These are phyloP conservation scores for Penicillium longicatenatum DNA, from an alignment of 495 filamentous ascomycete genomes.

Conservation along the genomic window DNA sequence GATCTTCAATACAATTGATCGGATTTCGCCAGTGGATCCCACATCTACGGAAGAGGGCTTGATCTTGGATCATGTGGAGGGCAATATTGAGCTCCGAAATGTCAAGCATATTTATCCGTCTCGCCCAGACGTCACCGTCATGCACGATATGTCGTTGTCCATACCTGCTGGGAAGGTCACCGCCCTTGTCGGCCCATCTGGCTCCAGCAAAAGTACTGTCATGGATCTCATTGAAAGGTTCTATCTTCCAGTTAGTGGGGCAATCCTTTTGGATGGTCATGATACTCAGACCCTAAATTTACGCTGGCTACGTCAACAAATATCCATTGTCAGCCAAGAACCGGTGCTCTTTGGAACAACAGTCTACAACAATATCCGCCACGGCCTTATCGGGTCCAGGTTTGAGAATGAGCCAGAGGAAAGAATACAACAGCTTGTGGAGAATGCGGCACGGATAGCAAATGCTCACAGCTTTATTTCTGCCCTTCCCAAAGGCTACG, in stretches of 20 bases:
- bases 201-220: constrained; percentile 68
- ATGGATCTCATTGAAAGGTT: constrained; percentile 64
- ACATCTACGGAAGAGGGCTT: constrained; percentile 62
- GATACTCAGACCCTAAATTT: constrained; percentile 67
- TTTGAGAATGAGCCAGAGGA: constrained; percentile 54
- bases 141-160: constrained; percentile 74
- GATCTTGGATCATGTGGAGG: constrained; percentile 70
- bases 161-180: constrained; percentile 68
- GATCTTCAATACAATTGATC: constrained; percentile 91
- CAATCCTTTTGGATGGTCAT: constrained; percentile 21
- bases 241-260: constrained; percentile 39
- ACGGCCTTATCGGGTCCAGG: constrained; percentile 70
- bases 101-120: constrained; percentile 95
- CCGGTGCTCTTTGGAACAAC: constrained; percentile 65
- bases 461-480: constrained; percentile 49
- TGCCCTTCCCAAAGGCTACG: constrained; percentile 37
- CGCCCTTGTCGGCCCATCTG: constrained; percentile 61
- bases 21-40: constrained; percentile 81
- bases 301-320: constrained; percentile 78
- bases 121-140: constrained; percentile 82
- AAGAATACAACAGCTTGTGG: constrained; percentile 44
- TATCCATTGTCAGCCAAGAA: constrained; percentile 65
- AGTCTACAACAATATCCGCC: constrained; percentile 75
- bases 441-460: constrained; percentile 66
- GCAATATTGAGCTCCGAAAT: constrained; percentile 75